Evolutionary conservation across 2,329 filamentous ascomycete genomes (phyloP).

Genomic region (Simplicillium sp.): DNA sequence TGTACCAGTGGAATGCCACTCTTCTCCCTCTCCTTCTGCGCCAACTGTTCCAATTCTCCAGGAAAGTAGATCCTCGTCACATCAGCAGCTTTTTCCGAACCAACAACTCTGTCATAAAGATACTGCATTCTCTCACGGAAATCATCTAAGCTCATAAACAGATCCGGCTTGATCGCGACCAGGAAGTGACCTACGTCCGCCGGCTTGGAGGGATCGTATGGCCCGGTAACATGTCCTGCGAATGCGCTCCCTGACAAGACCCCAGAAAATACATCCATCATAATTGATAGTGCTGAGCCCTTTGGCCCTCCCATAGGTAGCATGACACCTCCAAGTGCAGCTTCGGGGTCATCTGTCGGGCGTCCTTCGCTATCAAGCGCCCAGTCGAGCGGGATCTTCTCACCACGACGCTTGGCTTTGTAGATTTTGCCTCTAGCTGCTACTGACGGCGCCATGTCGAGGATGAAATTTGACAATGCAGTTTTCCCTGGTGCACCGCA

Average conservation of each 20-base stretch:
- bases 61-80: conserved; percentile 53
- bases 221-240: conserved; percentile 65
- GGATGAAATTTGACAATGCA: conserved; percentile 48
- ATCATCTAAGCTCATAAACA: conserved; percentile 62
- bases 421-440: conserved; percentile 66
- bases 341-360: conserved; percentile 60
- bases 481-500: conserved; percentile 61
- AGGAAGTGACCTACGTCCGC: conserved; percentile 70
- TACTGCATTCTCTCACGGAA: conserved; percentile 54
- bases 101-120: conserved; percentile 43
- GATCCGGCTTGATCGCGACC: conserved; percentile 62
- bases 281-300: conserved; percentile 65
- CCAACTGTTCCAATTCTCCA: conserved; percentile 51
- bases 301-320: conserved; percentile 80
- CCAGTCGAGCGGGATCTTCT: conserved; percentile 66
- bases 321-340: conserved; percentile 70
- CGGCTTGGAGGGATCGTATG: conserved; percentile 61
- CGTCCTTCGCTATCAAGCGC: conserved; percentile 62
- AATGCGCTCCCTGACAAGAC: conserved; percentile 70
- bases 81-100: conserved; percentile 42
- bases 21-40: conserved; percentile 38
- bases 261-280: conserved; percentile 87
- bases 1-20: conserved; percentile 50
- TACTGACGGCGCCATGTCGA: conserved; percentile 66
- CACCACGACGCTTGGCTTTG: conserved; percentile 56